Conservation (phyloP, 345 rosid genomes). For the Xanthoceras sorbifolium region DNA sequence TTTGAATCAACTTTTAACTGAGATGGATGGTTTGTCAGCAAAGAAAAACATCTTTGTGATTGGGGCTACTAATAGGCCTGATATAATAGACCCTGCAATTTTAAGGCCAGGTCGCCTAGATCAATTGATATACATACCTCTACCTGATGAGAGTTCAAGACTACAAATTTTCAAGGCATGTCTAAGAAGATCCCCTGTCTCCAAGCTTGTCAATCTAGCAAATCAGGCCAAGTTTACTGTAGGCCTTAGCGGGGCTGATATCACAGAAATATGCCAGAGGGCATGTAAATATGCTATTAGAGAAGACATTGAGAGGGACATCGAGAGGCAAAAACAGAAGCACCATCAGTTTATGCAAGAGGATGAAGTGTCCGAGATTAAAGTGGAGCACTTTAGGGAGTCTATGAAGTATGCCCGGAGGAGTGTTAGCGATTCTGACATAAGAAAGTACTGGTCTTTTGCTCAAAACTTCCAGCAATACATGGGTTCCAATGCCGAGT, state of each 20-base stretch:
- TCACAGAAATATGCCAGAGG: constrained; percentile 18
- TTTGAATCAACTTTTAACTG: constrained; percentile 23
- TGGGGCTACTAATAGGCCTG: constrained; percentile 17
- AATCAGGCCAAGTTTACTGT: constrained; percentile 19
- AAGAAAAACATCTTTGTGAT: constrained; percentile 20
- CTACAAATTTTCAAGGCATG: constrained; percentile 25
- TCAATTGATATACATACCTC: constrained; percentile 24
- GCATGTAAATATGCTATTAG: constrained; percentile 14
- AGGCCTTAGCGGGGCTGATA: constrained; percentile 21
- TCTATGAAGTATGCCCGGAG: constrained; percentile 22
- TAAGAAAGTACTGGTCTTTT: constrained; percentile 23
- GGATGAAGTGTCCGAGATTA: constrained; percentile 20
- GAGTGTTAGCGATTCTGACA: constrained; percentile 23
- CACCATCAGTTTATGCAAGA: constrained; percentile 16
- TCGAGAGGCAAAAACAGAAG: background rate
- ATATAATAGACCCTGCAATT: constrained; percentile 27
- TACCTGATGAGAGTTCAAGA: constrained; percentile 23
- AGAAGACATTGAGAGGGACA: constrained; percentile 23
- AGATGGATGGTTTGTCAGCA: constrained; percentile 13
- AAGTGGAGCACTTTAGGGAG: constrained; percentile 18
- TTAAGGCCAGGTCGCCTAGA: constrained; percentile 20
- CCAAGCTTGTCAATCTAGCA: constrained; percentile 19
- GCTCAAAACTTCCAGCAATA: constrained; percentile 27
- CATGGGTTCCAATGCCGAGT: constrained; percentile 13
- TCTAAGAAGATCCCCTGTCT: constrained; percentile 24